Base-by-base conservation (phyloP, 805 yeast genomes). In the Metschnikowia colocasiae region DNA sequence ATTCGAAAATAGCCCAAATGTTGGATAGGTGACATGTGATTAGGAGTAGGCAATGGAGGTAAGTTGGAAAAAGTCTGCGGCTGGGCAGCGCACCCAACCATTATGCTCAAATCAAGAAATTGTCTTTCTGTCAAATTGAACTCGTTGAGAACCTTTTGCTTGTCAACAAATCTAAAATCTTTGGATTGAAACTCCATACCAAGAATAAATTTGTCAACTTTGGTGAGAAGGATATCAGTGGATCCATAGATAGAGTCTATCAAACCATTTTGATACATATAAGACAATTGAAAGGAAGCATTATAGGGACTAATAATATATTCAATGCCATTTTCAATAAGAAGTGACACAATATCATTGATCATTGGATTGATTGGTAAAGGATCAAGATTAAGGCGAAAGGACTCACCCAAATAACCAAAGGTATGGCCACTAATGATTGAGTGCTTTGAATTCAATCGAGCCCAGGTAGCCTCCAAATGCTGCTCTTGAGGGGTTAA, bases 171-270 rank as follows among this genome's bases (percentile, higher is more conserved):
- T 56, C 84, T 75, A 60, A 89, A 86, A 51, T 80, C 86, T 53
- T 77, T 78, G 30, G 75, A 71, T 45, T 75, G 80, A 51, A 82
- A 76, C 50, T 87, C 95, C 74, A 90, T 76, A 16, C 85, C 79
- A 42, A 83, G 64, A 47, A 92, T 83, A 49, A 90, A 81, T 54
- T 80, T 84, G 48, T 87, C 94, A 23, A 85, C 75, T 15, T 69
- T 64, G 20, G 78, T 76, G 61, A 92, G 69, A 37, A 91, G 68
- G 32, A 82, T 74, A 57, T 94, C 98, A 1, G 90, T 83, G 6
- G 96, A 83, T 0, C 96, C 96, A 64, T 82, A 87, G 31, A 91
- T 80, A 4, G 85, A 82, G 62, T 91, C 90, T 43, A 92, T 78
- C 39, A 73, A 67, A 0, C 71, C 73, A 41, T 71, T 71, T 38